Evolutionary conservation across 208 protist genomes (phyloP), one percentile per base, ranked within the genome.

Genomic region (Acanthamoeba sp.): DNA sequence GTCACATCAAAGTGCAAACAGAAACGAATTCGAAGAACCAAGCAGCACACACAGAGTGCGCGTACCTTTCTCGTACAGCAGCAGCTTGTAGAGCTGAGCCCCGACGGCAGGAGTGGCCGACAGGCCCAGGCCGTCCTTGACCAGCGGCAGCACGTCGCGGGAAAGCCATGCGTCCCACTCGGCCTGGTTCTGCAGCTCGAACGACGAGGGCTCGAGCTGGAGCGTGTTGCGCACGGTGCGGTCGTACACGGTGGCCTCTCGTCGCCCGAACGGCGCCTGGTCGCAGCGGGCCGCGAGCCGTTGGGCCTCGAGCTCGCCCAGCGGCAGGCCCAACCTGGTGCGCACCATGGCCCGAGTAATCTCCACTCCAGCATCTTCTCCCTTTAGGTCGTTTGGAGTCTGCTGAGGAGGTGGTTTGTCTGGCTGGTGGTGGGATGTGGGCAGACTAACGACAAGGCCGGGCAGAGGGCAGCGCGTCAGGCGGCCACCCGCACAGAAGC

Each of bases 191-290:
- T 12, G 12, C 9, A 84, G 42, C 14, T 6, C 10, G 38, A 84
- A 52, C 22, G 12, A 5, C 18, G 48, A 29, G 4, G 80, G 80
- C 42, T 42, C 5, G 16, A 89, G 38, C 52, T 89, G 45, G 9
- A n/a, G 34, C 48, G 80, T 89, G 80, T 89, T 62, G 52, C 80
- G 80, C 48, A 66, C 42, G 42, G 45, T 40, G 9, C 5, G 76
- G 80, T 89, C 80, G 48, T 45, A n/a, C 6, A 89, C 50, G 80
- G 80, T 89, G 48, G 18, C 52, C n/a, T 62, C 45, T 42, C 80
- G 45, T 14, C 42, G 48, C 10, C 80, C 80, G 48, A 89, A 89
- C 29, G 80, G 80, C 48, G 80, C 80, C 42, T 64, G 73, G 18
- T 84, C 73, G 73, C 73, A 84, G 9, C 34, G 38, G n/a, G 73